A percentile compares a stretch with the other conserved stretches of the same genome.
Conservation (phyloP, 805 yeast genomes). For the Candida ulmi region DNA sequence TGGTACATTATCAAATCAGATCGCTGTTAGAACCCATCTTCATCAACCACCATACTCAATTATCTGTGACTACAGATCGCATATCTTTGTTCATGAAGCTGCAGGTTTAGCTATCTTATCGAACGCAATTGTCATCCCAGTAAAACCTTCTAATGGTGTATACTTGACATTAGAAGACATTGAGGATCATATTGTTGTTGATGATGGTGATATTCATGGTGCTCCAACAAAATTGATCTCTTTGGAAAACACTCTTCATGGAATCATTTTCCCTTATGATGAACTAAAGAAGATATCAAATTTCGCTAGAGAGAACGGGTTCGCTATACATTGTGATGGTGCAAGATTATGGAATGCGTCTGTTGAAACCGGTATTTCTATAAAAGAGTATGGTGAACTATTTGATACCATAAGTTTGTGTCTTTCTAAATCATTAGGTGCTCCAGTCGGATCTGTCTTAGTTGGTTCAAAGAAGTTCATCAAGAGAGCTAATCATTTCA, state of each 20-base stretch:
- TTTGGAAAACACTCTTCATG: constrained; percentile 83
- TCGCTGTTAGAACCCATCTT: constrained; percentile 75
- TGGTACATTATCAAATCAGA: constrained; percentile 88
- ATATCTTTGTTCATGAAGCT: constrained; percentile 77
- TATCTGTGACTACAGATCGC: constrained; percentile 80
- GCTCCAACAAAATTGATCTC: constrained; percentile 85
- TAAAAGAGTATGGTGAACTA: constrained; percentile 63
- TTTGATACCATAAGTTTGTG: constrained; percentile 91
- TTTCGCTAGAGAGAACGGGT: constrained; percentile 58
- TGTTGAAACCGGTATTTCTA: constrained; percentile 48
- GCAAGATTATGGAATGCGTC: constrained; percentile 92
- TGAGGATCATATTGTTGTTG: constrained; percentile 48
- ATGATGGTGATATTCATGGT: constrained; percentile 76
- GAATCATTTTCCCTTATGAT: constrained; percentile 74
- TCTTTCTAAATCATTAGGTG: constrained; percentile 85
- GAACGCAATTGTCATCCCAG: constrained; percentile 90
- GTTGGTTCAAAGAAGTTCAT: constrained; percentile 63
- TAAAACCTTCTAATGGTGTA: constrained; percentile 66
- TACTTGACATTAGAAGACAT: constrained; percentile 78
- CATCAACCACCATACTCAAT: constrained; percentile 80
- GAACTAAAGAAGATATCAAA: constrained; percentile 67
- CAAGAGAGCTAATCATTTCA: constrained; percentile 73
- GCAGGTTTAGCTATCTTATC: constrained; percentile 86
- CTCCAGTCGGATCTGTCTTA: constrained; percentile 86
- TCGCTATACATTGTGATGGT: constrained; percentile 82